Evolutionary conservation across 768 basidiomycete genomes (phyloP), one percentile per base, ranked within the genome.

Genomic region (Brasilioporus rufonigricans): DNA sequence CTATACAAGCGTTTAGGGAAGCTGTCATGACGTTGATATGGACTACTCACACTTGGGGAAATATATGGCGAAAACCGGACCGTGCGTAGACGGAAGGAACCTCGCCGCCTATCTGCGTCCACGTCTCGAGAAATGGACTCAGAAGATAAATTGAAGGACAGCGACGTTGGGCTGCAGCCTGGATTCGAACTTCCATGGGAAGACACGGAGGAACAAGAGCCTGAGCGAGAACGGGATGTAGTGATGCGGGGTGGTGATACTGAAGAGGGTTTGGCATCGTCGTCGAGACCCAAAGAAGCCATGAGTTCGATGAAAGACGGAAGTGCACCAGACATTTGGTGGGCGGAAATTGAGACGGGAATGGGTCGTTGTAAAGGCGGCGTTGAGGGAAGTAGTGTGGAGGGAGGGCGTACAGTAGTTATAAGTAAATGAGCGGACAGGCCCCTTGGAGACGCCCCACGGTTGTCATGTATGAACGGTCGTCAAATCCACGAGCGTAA

Each of bases 251-350:
- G 50, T 44, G 73, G 39, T 39, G 39, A 39, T 12, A 12, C 39
- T 19, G 39, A 62, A 24, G 67, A 60, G 58, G 67, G 58, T 44
- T 73, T 70, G 50, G 73, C 44, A 29, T 71, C 60, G 60, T 79
- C 78, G 60, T 88, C 83, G 70, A 92, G 77, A 59, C 88, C 91
- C 61, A 93, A 77, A 56, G 91, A 82, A 58, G 83, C 82, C 89
- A 93, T 90, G 68, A 93, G 87, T 74, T 91, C 85, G 55, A 90
- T 84, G 70, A 93, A 93, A 53, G 91, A 91, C 65, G 91, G 91
- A 63, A 92, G 84, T 65, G 87, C 72, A 67, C 65, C 51, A 35
- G 86, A 76, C 86, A 86, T 89, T 64, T 67, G 60, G 63, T 68
- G 61, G 62, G 61, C 63, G 61, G 61, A 71, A 72, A 73, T 58